Conservation (phyloP, 2,329 filamentous ascomycete species). For the Hypoxylon rubiginosum region DNA sequence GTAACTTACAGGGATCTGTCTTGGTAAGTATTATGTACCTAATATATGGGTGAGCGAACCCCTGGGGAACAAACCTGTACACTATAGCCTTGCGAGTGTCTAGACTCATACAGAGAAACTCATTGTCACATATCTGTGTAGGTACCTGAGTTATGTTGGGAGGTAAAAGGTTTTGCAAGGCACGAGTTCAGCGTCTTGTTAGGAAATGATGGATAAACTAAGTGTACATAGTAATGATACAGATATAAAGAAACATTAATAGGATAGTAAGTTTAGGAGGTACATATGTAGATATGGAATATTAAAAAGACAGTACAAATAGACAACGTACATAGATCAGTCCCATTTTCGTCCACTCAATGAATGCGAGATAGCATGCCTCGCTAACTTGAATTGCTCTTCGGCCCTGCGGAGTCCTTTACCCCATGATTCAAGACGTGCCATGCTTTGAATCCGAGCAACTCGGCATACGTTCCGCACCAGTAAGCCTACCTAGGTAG, state of each 20-base stretch:
- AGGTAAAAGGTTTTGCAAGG: not conserved
- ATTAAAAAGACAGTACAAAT: not conserved
- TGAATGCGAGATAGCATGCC: not conserved
- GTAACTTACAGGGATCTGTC: not conserved
- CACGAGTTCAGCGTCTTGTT: not conserved
- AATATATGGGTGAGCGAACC: constrained; percentile 22
- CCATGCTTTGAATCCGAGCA: not conserved
- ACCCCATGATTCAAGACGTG: not conserved
- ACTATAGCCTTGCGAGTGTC: constrained; percentile 15
- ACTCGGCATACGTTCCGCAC: constrained; percentile 26
- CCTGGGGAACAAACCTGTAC: constrained; percentile 15
- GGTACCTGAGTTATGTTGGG: not conserved
- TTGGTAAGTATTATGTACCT: not conserved
- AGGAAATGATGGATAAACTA: not conserved
- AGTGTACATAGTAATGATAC: no score
- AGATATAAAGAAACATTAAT: no score
- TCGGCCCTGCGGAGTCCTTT: not conserved
- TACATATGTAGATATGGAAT: not conserved
- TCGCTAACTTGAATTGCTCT: not conserved
- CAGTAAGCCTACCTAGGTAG: not conserved
- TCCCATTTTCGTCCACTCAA: not conserved
- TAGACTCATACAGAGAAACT: constrained; percentile 16
- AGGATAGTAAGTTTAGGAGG: no score
- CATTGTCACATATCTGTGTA: no score
- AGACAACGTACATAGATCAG: not conserved